A percentile compares a stretch with the other conserved stretches of the same genome.
Conservation (phyloP, 2,329 filamentous ascomycete genomes). For the Ascocoryne sarcoides region DNA sequence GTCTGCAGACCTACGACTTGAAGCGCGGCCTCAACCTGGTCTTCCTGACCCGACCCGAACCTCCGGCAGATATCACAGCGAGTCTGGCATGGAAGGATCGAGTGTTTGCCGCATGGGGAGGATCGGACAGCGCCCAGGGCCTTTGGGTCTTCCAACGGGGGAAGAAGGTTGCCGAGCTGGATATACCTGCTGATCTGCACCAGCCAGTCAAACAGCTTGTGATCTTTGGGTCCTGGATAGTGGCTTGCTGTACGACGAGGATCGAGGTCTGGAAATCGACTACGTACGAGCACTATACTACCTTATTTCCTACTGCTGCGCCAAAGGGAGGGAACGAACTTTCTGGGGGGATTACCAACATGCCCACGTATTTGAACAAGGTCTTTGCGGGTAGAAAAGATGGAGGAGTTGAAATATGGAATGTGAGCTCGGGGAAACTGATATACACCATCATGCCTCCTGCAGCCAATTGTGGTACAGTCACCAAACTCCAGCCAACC, state of each 20-base stretch:
- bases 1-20: conserved; percentile 91
- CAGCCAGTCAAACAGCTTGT: conserved; percentile 71
- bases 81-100: conserved; percentile 80
- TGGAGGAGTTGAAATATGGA: conserved; percentile 94
- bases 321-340: conserved; percentile 56
- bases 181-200: conserved; percentile 53
- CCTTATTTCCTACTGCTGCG: conserved; percentile 51
- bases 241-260: conserved; percentile 65
- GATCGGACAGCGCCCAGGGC: conserved; percentile 48
- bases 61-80: conserved; percentile 75
- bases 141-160: conserved; percentile 91
- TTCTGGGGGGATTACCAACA: conserved; percentile 70
- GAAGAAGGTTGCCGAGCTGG: conserved; percentile 70
- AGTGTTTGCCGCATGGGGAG: conserved; percentile 85
- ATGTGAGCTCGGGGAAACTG: conserved; percentile 82
- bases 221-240: conserved; percentile 84
- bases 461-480: conserved; percentile 60
- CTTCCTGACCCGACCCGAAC: conserved; percentile 88
- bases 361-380: conserved; percentile 96
- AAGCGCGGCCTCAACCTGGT: conserved; percentile 83
- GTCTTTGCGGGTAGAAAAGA: conserved; percentile 82
- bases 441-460: conserved; percentile 84
- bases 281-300: conserved; percentile 84
- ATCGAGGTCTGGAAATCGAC: conserved; percentile 85
- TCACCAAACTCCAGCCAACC: conserved; percentile 80